Conservation (phyloP, 2,329 filamentous ascomycete species). For the Alternaria atra region DNA sequence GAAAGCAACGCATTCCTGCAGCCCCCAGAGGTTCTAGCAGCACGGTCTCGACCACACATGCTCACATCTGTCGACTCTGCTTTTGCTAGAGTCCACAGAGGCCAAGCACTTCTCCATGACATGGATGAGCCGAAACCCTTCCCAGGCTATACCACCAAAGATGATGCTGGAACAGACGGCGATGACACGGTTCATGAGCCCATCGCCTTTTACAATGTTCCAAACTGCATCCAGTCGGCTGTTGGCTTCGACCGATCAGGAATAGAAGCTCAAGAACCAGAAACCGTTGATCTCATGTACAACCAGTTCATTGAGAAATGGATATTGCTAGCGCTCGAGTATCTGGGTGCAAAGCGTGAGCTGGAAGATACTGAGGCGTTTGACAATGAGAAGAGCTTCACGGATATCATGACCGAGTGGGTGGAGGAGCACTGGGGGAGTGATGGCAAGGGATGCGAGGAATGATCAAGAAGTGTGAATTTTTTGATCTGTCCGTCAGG, state of each 20-base stretch:
- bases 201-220: conserved; percentile 78
- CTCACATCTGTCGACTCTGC: conserved; percentile 8
- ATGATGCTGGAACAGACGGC: conserved; percentile 83
- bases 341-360: conserved; percentile 61
- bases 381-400: conserved; percentile 64
- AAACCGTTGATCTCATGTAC: conserved; percentile 86
- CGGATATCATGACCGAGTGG: conserved; percentile 68
- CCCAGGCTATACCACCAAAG: conserved; percentile 89
- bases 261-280: conserved; percentile 60
- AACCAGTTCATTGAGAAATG: conserved; percentile 89
- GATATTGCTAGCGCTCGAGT: conserved; percentile 77
- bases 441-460: conserved; percentile 22
- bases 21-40: conserved; percentile 57
- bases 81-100: conserved; percentile 13
- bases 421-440: conserved; percentile 63
- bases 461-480: not conserved
- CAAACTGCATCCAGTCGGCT: conserved; percentile 81
- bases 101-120: conserved; percentile 21
- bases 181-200: conserved; percentile 87
- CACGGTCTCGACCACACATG: conserved; percentile 32
- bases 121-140: conserved; percentile 51
- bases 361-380: conserved; percentile 62
- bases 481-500: not conserved
- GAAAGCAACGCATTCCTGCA: conserved; percentile 50
- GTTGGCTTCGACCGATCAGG: conserved; percentile 62